Percentiles rank a stretch among this genome's conserved stretches.
phyloP scores from a whole-genome alignment of 2,329 filamentous ascomycete genomes.

The Diaporthe sp. region DNA sequence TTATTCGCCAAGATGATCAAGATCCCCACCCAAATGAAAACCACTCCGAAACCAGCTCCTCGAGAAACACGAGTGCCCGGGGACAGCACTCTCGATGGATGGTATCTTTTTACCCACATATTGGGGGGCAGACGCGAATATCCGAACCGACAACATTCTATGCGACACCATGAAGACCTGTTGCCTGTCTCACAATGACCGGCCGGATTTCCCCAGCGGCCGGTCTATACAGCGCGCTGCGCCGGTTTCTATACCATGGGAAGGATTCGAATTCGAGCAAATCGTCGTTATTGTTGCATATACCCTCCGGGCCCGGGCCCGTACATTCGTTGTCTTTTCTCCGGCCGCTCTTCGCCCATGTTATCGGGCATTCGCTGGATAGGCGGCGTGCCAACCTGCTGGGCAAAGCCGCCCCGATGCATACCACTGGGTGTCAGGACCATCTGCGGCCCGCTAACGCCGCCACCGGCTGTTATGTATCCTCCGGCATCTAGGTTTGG shows the following conservation, averaged over 20 bases:
- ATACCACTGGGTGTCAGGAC: constrained; percentile 53
- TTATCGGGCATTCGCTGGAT: constrained; percentile 50
- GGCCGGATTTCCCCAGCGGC: constrained; percentile 26
- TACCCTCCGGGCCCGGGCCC: constrained; percentile 53
- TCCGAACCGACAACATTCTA: constrained; percentile 24
- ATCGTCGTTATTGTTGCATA: constrained; percentile 52
- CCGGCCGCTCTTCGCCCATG: constrained; percentile 56
- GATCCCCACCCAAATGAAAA: not conserved
- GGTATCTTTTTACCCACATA: constrained; percentile 17
- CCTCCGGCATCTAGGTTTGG: constrained; percentile 55
- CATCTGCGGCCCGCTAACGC: constrained; percentile 56
- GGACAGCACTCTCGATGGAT: constrained; percentile 11
- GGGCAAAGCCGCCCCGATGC: constrained; percentile 51
- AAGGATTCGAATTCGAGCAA: constrained; percentile 10
- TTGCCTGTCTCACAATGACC: constrained; percentile 12
- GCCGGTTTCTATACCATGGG: not conserved
- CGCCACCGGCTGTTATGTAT: constrained; percentile 55
- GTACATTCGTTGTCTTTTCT: constrained; percentile 67
- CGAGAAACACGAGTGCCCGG: not conserved
- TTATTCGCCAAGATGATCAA: constrained; percentile 21
- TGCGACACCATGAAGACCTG: constrained; percentile 8
- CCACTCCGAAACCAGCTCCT: constrained; percentile 10
- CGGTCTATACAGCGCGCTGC: constrained; percentile 13
- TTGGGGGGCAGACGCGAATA: constrained; percentile 8
- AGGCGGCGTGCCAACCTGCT: constrained; percentile 45